Conservation (phyloP, 2,329 filamentous ascomycete species). For the Trichoderma polysporum region DNA sequence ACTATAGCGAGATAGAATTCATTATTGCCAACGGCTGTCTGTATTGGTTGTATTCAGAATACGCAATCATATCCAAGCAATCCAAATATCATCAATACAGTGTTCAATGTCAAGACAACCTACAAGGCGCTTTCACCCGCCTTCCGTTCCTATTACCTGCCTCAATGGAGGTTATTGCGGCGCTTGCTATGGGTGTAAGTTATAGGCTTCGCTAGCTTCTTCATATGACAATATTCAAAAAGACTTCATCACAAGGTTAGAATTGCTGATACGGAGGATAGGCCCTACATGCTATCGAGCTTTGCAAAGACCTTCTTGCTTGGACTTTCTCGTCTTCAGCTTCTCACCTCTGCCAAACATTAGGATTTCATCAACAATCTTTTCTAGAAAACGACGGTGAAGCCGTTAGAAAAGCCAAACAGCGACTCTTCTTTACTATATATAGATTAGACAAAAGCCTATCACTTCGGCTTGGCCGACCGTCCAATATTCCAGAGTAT, state of each 20-base stretch:
- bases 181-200: background rate
- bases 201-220: background rate
- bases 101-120: no score
- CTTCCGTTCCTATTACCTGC: no score
- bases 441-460: background rate
- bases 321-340: background rate
- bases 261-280: background rate
- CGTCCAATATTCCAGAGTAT: background rate
- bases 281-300: background rate
- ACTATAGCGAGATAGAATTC: no score
- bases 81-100: no score
- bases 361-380: background rate
- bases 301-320: background rate
- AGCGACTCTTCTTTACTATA: background rate
- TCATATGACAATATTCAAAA: background rate
- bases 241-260: background rate
- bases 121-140: no score
- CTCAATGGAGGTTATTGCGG: no score
- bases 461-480: background rate
- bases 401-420: background rate
- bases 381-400: background rate
- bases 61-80: no score
- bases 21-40: no score
- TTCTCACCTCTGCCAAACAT: background rate
- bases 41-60: no score